phyloP scores from a whole-genome alignment of 306 rosid species.

The Gynostemma pentaphyllum region DNA sequence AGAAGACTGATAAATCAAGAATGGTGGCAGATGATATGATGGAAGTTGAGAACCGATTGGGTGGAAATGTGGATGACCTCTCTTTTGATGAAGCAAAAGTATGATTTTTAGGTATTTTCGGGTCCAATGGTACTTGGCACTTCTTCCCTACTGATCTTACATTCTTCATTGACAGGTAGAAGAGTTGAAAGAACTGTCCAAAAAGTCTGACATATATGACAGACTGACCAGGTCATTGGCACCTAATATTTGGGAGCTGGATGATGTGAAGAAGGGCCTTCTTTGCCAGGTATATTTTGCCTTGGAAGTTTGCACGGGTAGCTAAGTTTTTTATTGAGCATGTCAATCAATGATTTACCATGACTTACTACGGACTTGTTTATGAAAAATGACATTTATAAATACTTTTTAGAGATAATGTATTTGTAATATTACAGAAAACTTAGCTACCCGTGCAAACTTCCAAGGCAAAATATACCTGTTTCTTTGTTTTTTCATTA shows the following conservation, averaged over 20 bases:
- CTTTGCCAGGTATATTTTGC: slow-evolving; percentile 73
- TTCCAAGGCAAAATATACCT: too few relatives aligned
- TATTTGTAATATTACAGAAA: too few relatives aligned
- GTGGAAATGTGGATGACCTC: slow-evolving; percentile 33
- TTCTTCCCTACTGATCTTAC: slow-evolving; percentile 12
- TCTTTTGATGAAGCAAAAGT: slow-evolving; percentile 61
- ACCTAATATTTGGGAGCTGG: slow-evolving; percentile 97
- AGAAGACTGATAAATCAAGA: slow-evolving; percentile 83
- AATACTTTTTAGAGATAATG: too few relatives aligned
- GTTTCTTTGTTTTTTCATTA: too few relatives aligned
- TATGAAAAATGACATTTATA: too few relatives aligned
- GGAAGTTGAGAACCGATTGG: slow-evolving; percentile 35
- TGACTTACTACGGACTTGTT: too few relatives aligned
- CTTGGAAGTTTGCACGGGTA: too few relatives aligned
- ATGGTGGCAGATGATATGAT: slow-evolving; percentile 56
- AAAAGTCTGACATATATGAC: slow-evolving; percentile 75
- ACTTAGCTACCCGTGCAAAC: too few relatives aligned
- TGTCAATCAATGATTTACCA: too few relatives aligned
- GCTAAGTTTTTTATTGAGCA: too few relatives aligned
- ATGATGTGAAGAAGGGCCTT: slow-evolving; percentile 90
- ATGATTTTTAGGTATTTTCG: not conserved
- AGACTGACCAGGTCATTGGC: slow-evolving; percentile 80
- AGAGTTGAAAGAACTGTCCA: slow-evolving; percentile 66
- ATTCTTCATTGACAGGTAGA: slow-evolving; percentile 46
- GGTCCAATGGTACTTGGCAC: slow-evolving; percentile 1